Conservation (phyloP, 208 protist species). For the Strigomonas culicis region DNA sequence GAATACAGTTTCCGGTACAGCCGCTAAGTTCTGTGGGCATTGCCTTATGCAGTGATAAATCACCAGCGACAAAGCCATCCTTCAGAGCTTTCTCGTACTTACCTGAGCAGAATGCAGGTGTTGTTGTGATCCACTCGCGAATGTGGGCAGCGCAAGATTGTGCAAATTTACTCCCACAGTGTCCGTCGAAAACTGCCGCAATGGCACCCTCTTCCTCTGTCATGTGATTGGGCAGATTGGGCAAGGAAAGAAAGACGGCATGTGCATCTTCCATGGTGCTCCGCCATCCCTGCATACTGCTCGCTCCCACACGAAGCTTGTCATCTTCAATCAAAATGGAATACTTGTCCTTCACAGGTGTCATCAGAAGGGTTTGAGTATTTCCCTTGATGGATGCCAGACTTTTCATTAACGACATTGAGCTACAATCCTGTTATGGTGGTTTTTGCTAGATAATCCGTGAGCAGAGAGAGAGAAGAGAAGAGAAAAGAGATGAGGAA, state of each 20-base stretch:
- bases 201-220: conserved; percentile 73
- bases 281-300: conserved; percentile 90
- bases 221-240: conserved; percentile 56
- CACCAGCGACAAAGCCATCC: conserved; percentile 66
- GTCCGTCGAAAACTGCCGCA: conserved; percentile 85
- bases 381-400: conserved; percentile 50
- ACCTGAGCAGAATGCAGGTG: conserved; percentile 41
- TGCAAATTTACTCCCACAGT: conserved; percentile 80
- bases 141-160: conserved; percentile 75
- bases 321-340: conserved; percentile 91
- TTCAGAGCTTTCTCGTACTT: conserved; percentile 66
- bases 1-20: conserved; percentile 77
- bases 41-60: conserved; percentile 60
- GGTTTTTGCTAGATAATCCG: not conserved
- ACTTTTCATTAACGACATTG: conserved; percentile 36
- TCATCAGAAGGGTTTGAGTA: conserved; percentile 71
- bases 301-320: conserved; percentile 83
- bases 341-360: conserved; percentile 86
- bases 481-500: conserved; percentile 16
- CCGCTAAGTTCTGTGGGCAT: conserved; percentile 80
- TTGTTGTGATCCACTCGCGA: conserved; percentile 68
- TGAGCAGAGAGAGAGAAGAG: not conserved
- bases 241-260: conserved; percentile 76
- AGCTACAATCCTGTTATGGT: conserved; percentile 15
- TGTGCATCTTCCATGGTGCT: conserved; percentile 91